phyloP scores from a whole-genome alignment of 352 stramenopile species.

The Phytophthora niederhauseri region DNA sequence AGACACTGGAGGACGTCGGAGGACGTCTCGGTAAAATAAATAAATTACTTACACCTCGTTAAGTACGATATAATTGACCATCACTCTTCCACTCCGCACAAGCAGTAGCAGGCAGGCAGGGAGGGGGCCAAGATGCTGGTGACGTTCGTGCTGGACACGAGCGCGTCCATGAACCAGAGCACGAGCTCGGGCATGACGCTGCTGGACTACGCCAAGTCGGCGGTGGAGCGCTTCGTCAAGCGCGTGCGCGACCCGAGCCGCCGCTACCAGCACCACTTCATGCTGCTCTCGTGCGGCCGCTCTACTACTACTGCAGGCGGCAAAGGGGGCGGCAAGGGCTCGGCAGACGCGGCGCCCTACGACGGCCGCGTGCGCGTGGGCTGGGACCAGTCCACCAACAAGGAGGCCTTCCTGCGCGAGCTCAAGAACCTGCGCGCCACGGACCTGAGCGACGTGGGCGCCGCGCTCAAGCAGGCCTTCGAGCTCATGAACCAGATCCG shows the following conservation, averaged over 20 bases:
- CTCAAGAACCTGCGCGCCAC: constrained; percentile 85
- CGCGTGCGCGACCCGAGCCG: constrained; percentile 80
- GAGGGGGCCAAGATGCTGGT: constrained; percentile 64
- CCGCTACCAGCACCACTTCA: constrained; percentile 90
- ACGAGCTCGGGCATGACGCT: constrained; percentile 90
- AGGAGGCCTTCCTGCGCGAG: constrained; percentile 79
- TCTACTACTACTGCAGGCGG: too few relatives aligned
- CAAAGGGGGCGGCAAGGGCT: constrained; percentile 15
- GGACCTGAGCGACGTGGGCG: constrained; percentile 81
- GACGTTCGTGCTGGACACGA: constrained; percentile 92
- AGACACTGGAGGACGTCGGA: background rate
- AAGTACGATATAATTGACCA: background rate
- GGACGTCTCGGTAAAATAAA: constrained; percentile 12
- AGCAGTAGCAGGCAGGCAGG: background rate
- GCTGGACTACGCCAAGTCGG: constrained; percentile 89
- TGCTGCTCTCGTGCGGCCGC: constrained; percentile 80
- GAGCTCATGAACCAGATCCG: constrained; percentile 92
- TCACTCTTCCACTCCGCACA: background rate
- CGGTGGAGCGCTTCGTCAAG: constrained; percentile 90
- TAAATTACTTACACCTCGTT: constrained; percentile 10
- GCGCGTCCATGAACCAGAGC: constrained; percentile 91
- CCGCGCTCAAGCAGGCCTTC: constrained; percentile 77
- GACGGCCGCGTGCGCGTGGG: constrained; percentile 80
- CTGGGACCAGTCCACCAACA: constrained; percentile 89
- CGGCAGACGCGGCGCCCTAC: constrained; percentile 34